phyloP scores from a whole-genome alignment of 1,139 yeast species.

The Geotrichum carabidarum region DNA sequence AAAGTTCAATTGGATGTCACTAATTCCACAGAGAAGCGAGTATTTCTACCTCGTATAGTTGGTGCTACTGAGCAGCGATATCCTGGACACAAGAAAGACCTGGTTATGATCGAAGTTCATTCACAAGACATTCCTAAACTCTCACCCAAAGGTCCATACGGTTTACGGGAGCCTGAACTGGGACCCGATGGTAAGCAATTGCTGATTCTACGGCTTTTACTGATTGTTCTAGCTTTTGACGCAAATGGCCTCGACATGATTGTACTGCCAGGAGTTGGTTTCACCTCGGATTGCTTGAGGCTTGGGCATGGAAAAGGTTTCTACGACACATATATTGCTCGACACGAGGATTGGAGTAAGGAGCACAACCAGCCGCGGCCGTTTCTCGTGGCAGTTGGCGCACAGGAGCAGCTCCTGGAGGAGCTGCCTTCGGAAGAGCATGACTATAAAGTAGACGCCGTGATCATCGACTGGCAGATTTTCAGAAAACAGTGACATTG shows the following conservation, averaged over 20 bases:
- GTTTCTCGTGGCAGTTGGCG: constrained; percentile 58
- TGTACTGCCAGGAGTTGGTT: constrained; percentile 83
- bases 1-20: not conserved
- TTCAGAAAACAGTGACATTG: constrained; percentile 2
- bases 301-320: constrained; percentile 93
- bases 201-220: not conserved
- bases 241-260: constrained; percentile 57
- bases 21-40: constrained; percentile 29
- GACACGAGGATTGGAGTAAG: constrained; percentile 42
- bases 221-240: constrained; percentile 37
- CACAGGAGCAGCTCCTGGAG: constrained; percentile 60
- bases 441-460: constrained; percentile 60
- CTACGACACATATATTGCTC: constrained; percentile 70
- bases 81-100: constrained; percentile 44
- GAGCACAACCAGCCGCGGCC: constrained; percentile 23
- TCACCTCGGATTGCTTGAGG: constrained; percentile 50
- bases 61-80: constrained; percentile 27
- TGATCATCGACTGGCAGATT: constrained; percentile 42
- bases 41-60: constrained; percentile 38
- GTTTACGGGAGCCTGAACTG: constrained; percentile 59
- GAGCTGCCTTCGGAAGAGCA: constrained; percentile 62
- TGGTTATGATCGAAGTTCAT: constrained; percentile 54
- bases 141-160: constrained; percentile 63
- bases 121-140: constrained; percentile 45
- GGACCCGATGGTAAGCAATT: constrained; percentile 20